Base-by-base conservation (phyloP, 805 yeast species). In the Saturnispora halmiae region DNA sequence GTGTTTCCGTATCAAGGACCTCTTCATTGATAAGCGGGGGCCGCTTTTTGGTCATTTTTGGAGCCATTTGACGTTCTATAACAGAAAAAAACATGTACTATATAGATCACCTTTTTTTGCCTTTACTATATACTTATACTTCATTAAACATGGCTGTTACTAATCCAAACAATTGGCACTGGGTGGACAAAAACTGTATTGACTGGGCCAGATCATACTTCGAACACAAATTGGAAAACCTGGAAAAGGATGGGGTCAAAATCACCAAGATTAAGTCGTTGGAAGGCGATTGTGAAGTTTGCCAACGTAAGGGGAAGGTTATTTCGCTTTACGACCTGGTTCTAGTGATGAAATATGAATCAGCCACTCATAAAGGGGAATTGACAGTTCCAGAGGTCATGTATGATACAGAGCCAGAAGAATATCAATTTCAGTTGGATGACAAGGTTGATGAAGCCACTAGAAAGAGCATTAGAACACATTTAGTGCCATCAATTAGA, bases 131-230 rank as follows among this genome's bases (percentile, higher is more conserved):
- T 30, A 16, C 22, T 28, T n/a, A 15, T 28, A 29, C 18, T 16
- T 20, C 6, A 27, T 19, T 29, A 16, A 48, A 40, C 29, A 90
- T 90, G 96, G 96, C 84, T 31, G 88, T 92, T 25, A 82, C 86
- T 64, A 92, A 90, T 71, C 97, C 97, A 30, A 92, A 92, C 63
- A 90, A 90, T 66, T 90, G 98, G 98, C 98, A 92, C 70, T 92
- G 97, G 97, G 96, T 88, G 47, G 96, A 90, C 65, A 90, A 90
- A 63, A 92, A 92, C 69, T 92, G 98, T 65, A 73, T 90, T 43
- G 79, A 75, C 42, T 92, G 98, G 98, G 72, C 96, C 10, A 76
- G 76, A 46, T 69, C 72, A 31, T 90, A 90, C 60, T 84, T 92
- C 60, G 61, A 64, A 24, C 72, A 74, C 35, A 72, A 76, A 34